Evolutionary conservation across 2,329 filamentous ascomycete species (phyloP).

Genomic region (Dothistroma septosporum): DNA sequence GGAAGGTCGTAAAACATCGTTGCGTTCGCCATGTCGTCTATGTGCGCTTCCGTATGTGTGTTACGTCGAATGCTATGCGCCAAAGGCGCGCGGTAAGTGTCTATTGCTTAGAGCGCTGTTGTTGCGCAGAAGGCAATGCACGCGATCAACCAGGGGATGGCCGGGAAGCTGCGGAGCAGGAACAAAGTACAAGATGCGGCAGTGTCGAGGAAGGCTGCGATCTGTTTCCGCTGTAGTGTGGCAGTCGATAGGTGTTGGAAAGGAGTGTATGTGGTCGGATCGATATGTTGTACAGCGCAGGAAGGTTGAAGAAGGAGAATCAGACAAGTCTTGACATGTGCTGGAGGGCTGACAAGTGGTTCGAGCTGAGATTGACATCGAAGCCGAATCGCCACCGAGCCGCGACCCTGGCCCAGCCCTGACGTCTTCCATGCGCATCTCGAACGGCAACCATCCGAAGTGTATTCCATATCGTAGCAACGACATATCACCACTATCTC

Average conservation of each 20-base stretch:
- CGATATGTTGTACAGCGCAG: neutral
- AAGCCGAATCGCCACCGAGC: neutral
- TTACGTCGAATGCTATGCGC: slow-evolving; percentile 2
- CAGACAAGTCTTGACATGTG: neutral
- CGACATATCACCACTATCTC: neutral
- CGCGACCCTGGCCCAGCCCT: too few relatives aligned
- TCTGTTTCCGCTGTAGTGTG: neutral
- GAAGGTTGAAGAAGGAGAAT: neutral
- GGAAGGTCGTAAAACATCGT: slow-evolving; percentile 64
- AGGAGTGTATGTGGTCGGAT: slow-evolving; percentile 17
- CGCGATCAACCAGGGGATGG: slow-evolving; percentile 15
- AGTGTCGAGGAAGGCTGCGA: neutral
- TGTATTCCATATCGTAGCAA: neutral
- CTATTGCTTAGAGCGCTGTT: neutral
- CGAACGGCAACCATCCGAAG: neutral
- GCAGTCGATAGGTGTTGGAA: slow-evolving; percentile 3
- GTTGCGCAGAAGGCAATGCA: slow-evolving; percentile 3
- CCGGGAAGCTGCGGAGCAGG: slow-evolving; percentile 6
- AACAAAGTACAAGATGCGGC: neutral
- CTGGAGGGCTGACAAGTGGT: slow-evolving; percentile 6
- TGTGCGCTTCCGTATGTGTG: neutral
- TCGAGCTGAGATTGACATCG: slow-evolving; percentile 6
- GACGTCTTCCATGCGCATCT: neutral
- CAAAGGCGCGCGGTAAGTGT: slow-evolving; percentile 7
- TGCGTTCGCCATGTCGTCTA: slow-evolving; percentile 31